Evolutionary conservation across 2,329 filamentous ascomycete genomes (phyloP), one percentile per base, ranked within the genome.

Genomic region (Calonectria pseudoreteaudii): DNA sequence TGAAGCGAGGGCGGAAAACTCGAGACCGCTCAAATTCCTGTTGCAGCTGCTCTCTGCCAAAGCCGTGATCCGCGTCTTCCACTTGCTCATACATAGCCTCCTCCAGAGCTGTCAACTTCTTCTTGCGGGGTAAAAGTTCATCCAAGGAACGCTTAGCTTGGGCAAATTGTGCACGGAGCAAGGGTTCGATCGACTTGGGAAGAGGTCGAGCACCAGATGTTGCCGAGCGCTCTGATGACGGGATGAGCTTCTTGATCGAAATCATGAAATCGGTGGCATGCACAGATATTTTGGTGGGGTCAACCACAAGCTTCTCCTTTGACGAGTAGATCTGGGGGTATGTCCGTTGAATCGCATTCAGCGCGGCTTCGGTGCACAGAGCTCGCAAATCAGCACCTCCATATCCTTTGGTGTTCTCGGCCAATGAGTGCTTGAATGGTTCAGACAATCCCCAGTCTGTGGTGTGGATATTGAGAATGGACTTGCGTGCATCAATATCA

Each of bases 291-390:
- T 93, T 94, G 74, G 91, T 90, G 0, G 96, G 93, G 79, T 98
- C 93, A 71, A 99, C 97, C 53, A 97, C 86, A 38, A 98, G 91
- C 86, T 98, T 98, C 83, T 97, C 93, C 77, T 94, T 93, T 0
- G 96, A 96, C 30, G 92, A 91, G 86, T 99, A 99, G 75, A 99
- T 98, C 81, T 99, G 97, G 20, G 97, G 97, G 82, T 97, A 99
- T 4, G 94, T 96, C 79, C 97, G 91, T 84, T 99, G 97, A 30
- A 99, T 97, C 3, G 97, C 94, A 83, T 99, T 99, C 72, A 99
- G 88, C 4, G 97, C 95, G 44, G 97, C 96, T 87, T 99, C 97
- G 0, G 97, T 99, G 84, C 96, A 98, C 38, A 99, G 89, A 16
- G 97, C 96, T 75, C 97, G 93, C 76, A 99, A 87, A 85, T 99